These are phyloP conservation scores for Metschnikowia continentalis DNA, from an alignment of 805 yeast genomes.

Conservation along the genomic window DNA sequence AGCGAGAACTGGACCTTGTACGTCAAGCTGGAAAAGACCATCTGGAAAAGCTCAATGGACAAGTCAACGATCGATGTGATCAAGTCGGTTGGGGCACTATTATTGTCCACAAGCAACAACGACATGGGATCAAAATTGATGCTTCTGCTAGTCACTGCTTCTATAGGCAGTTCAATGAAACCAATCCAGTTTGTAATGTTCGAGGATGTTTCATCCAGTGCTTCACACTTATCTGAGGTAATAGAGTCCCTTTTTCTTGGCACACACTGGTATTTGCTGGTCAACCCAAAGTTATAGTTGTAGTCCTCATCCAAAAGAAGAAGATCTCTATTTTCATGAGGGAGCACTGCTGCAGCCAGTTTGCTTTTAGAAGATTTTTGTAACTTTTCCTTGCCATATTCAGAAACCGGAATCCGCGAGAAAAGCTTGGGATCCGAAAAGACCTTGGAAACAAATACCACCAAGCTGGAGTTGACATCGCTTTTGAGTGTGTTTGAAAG, in stretches of 20 bases:
- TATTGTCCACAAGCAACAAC: conserved; percentile 23
- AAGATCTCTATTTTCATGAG: conserved; percentile 22
- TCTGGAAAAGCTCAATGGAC: conserved; percentile 72
- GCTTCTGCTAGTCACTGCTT: conserved; percentile 22
- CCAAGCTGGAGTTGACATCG: conserved; percentile 41
- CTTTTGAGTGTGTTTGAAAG: conserved; percentile 30
- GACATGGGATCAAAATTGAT: conserved; percentile 32
- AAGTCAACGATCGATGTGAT: conserved; percentile 56
- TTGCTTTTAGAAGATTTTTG: conserved; percentile 20
- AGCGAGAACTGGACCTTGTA: conserved; percentile 81
- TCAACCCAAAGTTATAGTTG: conserved; percentile 49
- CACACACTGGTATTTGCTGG: conserved; percentile 39
- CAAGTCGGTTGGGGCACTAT: conserved; percentile 25
- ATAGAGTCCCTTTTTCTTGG: background rate
- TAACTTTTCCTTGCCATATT: conserved; percentile 14
- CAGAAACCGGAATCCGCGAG: conserved; percentile 11
- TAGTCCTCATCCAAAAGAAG: conserved; percentile 45
- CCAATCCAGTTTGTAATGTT: conserved; percentile 26
- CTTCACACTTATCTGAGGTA: background rate
- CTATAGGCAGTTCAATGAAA: conserved; percentile 24
- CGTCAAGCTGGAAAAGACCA: conserved; percentile 66
- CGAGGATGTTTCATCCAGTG: background rate
- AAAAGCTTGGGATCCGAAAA: conserved; percentile 37
- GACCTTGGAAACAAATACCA: conserved; percentile 34
- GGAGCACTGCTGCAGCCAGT: conserved; percentile 7